These are phyloP conservation scores for Naganishia albida DNA, from an alignment of 1,284 basidiomycete species.

Conservation along the genomic window DNA sequence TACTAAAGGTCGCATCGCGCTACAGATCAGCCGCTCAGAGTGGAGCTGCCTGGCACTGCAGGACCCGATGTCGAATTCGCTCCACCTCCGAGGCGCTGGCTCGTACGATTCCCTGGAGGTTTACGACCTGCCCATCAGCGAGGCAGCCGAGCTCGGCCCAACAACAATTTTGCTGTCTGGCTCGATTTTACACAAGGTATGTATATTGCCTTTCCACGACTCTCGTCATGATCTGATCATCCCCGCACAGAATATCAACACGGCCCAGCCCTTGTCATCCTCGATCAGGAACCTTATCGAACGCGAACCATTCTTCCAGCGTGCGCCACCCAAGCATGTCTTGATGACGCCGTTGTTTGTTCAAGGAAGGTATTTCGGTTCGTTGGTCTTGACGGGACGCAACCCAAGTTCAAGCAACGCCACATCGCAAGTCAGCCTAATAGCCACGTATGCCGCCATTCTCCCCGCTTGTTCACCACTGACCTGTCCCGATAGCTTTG, in stretches of 20 bases:
- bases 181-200: conserved; percentile 14
- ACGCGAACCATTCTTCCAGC: conserved; percentile 28
- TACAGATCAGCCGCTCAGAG: conserved; percentile 28
- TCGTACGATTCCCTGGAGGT: conserved; percentile 15
- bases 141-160: conserved; percentile 28
- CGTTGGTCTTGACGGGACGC: conserved; percentile 18
- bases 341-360: conserved; percentile 30
- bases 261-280: background rate
- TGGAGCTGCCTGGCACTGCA: conserved; percentile 27
- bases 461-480: background rate
- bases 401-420: conserved; percentile 15
- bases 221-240: background rate
- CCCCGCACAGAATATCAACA: conserved; percentile 15
- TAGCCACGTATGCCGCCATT: conserved; percentile 26
- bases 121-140: conserved; percentile 25
- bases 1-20: background rate
- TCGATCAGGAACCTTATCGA: conserved; percentile 16
- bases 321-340: conserved; percentile 10
- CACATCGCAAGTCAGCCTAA: conserved; percentile 28
- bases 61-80: conserved; percentile 11
- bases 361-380: conserved; percentile 28
- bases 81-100: conserved; percentile 32
- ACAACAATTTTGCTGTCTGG: conserved; percentile 22
- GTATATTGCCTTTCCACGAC: background rate
- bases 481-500: conserved; percentile 19